Evolutionary conservation across 1,284 basidiomycete genomes (phyloP).

Genomic region (Tilletiaria anomala): DNA sequence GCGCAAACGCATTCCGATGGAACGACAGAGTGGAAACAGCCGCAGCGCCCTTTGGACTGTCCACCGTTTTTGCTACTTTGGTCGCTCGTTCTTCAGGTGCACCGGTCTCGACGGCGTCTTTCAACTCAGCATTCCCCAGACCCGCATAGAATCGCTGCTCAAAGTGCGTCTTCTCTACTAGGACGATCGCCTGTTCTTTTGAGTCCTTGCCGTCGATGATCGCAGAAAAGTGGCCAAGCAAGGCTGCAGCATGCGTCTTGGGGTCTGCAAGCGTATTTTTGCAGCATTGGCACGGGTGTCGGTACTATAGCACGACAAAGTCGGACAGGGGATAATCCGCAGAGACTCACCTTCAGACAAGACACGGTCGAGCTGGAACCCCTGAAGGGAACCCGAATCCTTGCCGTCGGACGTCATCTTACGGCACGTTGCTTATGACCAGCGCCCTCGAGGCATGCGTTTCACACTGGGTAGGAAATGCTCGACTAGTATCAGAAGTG

Average conservation of each 20-base stretch:
- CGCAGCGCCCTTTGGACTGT: neutral
- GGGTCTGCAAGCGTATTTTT: neutral
- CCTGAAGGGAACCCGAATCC: constrained; percentile 11
- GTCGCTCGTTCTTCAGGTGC: neutral
- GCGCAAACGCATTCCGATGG: neutral
- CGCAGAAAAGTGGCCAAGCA: constrained; percentile 7
- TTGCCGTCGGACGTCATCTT: too few relatives aligned
- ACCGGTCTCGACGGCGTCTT: neutral
- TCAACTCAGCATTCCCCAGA: neutral
- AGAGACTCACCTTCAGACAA: constrained; percentile 11
- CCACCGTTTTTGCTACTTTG: neutral
- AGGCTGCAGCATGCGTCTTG: neutral
- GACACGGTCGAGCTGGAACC: constrained; percentile 18
- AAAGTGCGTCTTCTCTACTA: constrained; percentile 35
- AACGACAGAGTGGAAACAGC: constrained; percentile 7
- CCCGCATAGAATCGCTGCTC: constrained; percentile 10
- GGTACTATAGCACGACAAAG: neutral
- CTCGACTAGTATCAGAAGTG: too few relatives aligned
- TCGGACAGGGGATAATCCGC: neutral
- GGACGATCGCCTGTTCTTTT: constrained; percentile 16
- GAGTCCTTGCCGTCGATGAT: constrained; percentile 11
- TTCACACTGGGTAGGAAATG: too few relatives aligned
- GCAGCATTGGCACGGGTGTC: neutral
- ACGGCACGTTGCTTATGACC: too few relatives aligned
- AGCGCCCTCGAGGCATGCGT: too few relatives aligned